These are phyloP conservation scores for Colletotrichum lentis DNA, from an alignment of 2,329 filamentous ascomycete species.

Conservation along the genomic window DNA sequence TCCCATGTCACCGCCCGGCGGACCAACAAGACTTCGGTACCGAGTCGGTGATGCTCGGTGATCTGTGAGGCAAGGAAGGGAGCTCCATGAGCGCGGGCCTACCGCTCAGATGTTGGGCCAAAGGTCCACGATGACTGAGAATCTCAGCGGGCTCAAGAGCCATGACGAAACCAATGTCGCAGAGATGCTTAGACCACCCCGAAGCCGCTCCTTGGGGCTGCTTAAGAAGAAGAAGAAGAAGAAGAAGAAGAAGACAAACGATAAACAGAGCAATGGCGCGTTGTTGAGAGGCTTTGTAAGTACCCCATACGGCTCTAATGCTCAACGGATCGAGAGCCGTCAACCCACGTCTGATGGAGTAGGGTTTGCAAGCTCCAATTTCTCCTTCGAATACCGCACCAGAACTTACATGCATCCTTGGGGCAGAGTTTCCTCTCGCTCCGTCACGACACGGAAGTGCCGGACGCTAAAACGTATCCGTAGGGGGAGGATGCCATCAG, in stretches of 20 bases:
- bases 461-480: constrained; percentile 15
- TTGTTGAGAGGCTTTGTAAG: not conserved
- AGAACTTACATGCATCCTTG: not conserved
- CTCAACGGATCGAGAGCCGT: not conserved
- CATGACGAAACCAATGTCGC: not conserved
- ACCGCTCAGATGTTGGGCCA: constrained; percentile 7
- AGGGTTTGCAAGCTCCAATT: not conserved
- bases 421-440: not conserved
- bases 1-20: not conserved
- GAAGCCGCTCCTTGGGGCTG: not conserved
- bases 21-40: constrained; percentile 11
- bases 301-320: not conserved
- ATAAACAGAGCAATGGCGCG: not conserved
- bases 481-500: not conserved
- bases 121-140: not conserved
- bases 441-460: constrained; percentile 7
- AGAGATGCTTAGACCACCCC: not conserved
- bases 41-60: constrained; percentile 15
- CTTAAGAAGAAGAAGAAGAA: too few relatives aligned
- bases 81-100: not conserved
- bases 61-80: not conserved
- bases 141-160: not conserved
- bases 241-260: too few relatives aligned
- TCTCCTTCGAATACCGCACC: not conserved
- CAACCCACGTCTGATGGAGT: not conserved